Evolutionary conservation across 805 yeast genomes (phyloP).

Genomic region (Starmerella sirachaensis): DNA sequence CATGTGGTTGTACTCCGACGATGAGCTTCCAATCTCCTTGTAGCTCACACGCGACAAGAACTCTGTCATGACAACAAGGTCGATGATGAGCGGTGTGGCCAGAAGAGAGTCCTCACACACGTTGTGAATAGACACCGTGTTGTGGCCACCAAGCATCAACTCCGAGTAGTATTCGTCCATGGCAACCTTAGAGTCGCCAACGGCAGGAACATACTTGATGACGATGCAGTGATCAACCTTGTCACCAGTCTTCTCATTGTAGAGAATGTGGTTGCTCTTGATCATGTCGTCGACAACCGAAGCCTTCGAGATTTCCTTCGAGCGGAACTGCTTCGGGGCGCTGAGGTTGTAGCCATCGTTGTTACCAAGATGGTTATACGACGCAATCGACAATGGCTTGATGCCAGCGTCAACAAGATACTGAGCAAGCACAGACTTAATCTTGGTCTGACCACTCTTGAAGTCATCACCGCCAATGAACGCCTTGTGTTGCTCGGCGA

Average conservation of each 20-base stretch:
- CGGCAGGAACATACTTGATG: slow-evolving; percentile 86
- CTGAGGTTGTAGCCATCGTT: slow-evolving; percentile 89
- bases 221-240: slow-evolving; percentile 89
- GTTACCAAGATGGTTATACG: slow-evolving; percentile 92
- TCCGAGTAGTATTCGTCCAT: slow-evolving; percentile 98
- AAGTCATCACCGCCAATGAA: slow-evolving; percentile 96
- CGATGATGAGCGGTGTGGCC: slow-evolving; percentile 91
- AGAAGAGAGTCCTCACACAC: slow-evolving; percentile 92
- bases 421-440: slow-evolving; percentile 92
- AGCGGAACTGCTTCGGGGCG: slow-evolving; percentile 85
- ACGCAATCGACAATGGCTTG: slow-evolving; percentile 85
- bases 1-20: slow-evolving; percentile 46
- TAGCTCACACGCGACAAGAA: slow-evolving; percentile 77
- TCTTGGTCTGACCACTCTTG: slow-evolving; percentile 91
- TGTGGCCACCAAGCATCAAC: slow-evolving; percentile 95
- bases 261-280: slow-evolving; percentile 71
- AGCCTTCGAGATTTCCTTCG: slow-evolving; percentile 87
- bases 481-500: slow-evolving; percentile 63
- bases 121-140: slow-evolving; percentile 84
- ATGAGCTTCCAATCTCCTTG: slow-evolving; percentile 41
- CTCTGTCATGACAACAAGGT: slow-evolving; percentile 79
- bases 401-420: slow-evolving; percentile 95
- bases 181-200: slow-evolving; percentile 92
- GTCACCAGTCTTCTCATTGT: slow-evolving; percentile 66
- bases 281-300: slow-evolving; percentile 92